Conservation (phyloP, 345 rosid genomes). For the Salix dunnii region DNA sequence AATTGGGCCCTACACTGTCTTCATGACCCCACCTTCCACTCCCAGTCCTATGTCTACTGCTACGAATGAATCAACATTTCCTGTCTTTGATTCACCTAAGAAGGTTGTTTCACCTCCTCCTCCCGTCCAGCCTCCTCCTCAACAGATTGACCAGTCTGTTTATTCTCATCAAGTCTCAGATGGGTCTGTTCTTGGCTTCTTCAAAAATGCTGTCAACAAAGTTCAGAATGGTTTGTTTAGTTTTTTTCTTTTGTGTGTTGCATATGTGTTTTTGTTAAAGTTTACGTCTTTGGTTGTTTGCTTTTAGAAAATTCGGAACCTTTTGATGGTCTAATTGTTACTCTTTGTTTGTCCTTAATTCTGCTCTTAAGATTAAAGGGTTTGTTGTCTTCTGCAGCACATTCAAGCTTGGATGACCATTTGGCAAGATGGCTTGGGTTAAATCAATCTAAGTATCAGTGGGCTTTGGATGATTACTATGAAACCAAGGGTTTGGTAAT, state of each 20-base stretch:
- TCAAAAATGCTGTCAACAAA: constrained; percentile 63
- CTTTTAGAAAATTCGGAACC: not conserved
- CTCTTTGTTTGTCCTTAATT: not conserved
- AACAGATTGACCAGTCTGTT: constrained; percentile 51
- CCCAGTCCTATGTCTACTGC: constrained; percentile 52
- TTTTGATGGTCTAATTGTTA: not conserved
- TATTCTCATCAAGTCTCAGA: constrained; percentile 23
- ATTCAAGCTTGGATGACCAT: constrained; percentile 94
- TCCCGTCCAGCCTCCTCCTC: constrained; percentile 65
- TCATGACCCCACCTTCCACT: constrained; percentile 92
- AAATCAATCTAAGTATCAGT: constrained; percentile 95
- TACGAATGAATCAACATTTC: not conserved
- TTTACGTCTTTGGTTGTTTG: not conserved
- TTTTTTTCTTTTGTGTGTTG: not conserved
- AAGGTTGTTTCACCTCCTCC: constrained; percentile 39
- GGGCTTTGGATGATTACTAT: constrained; percentile 96
- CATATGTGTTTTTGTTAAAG: not conserved
- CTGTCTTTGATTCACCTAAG: constrained; percentile 34
- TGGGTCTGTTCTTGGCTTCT: constrained; percentile 61
- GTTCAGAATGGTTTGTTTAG: constrained; percentile 66
- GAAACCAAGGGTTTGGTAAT: constrained; percentile 77
- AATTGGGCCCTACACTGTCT: constrained; percentile 98
- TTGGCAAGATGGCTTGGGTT: constrained; percentile 98
- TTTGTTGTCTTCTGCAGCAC: constrained; percentile 46
- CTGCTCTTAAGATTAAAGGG: not conserved